Percentiles rank a stretch among this genome's conserved stretches.
These are phyloP conservation scores for Begonia fuchsioides DNA, from an alignment of 306 rosid species.

Conservation along the genomic window DNA sequence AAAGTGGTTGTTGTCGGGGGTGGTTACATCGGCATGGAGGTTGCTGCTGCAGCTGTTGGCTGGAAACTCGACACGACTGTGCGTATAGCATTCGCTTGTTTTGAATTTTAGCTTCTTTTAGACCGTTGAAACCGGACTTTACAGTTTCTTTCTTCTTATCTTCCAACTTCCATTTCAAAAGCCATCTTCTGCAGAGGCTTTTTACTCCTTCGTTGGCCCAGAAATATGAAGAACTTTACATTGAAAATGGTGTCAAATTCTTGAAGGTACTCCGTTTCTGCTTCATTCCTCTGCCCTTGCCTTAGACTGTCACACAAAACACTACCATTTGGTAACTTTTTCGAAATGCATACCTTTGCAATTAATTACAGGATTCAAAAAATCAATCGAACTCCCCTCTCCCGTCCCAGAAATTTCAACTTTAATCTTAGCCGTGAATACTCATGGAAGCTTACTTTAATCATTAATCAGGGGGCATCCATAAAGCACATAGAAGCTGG, in stretches of 20 bases:
- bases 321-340: no score
- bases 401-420: not conserved
- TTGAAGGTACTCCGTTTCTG: constrained; percentile 39
- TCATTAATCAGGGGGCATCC: constrained; percentile 49
- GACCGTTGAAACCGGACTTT: not conserved
- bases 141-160: constrained; percentile 6
- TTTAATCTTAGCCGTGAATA: not conserved
- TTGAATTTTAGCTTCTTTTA: not conserved
- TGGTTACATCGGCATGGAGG: constrained; percentile 96
- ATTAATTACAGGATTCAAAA: no score
- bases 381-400: not conserved
- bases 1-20: constrained; percentile 89
- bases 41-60: constrained; percentile 86
- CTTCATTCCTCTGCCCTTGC: constrained; percentile 1
- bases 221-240: constrained; percentile 82
- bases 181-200: constrained; percentile 64
- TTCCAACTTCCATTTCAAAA: constrained; percentile 1
- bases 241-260: constrained; percentile 73
- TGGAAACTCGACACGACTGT: constrained; percentile 96
- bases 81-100: constrained; percentile 13
- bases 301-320: no score
- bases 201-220: constrained; percentile 81
- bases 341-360: no score
- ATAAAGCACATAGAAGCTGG: constrained; percentile 67
- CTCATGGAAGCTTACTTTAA: constrained; percentile 14